These are phyloP conservation scores for Isoetes engelmannii DNA, from an alignment of 83 land plant species.

Conservation along the genomic window DNA sequence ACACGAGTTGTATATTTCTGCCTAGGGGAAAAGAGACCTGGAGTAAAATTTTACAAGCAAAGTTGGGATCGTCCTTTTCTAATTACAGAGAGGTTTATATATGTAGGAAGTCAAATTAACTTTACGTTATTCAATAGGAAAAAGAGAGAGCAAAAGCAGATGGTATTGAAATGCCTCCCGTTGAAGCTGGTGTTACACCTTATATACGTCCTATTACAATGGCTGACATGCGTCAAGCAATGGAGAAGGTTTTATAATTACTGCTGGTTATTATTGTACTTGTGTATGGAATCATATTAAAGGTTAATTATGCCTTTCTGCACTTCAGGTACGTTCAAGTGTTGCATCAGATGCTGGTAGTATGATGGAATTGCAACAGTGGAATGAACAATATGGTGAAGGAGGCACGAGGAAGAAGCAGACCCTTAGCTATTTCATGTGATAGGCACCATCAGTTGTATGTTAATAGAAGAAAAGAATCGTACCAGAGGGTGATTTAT, in stretches of 20 bases:
- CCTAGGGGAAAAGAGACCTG: background rate
- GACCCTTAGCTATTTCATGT: conserved; percentile 26
- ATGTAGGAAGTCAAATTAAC: background rate
- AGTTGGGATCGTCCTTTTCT: too few species aligned
- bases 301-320: too few species aligned
- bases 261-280: too few species aligned
- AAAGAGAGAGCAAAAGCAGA: conserved; percentile 51
- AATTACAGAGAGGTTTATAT: too few species aligned
- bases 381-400: conserved; percentile 41
- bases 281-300: too few species aligned
- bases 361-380: conserved; percentile 31
- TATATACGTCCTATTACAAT: conserved; percentile 67
- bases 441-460: too few species aligned
- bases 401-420: conserved; percentile 30
- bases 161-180: conserved; percentile 33
- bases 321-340: conserved; percentile 30
- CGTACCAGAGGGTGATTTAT: too few species aligned
- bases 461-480: too few species aligned
- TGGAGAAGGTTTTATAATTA: conserved; percentile 46
- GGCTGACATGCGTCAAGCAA: conserved; percentile 76
- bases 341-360: conserved; percentile 31
- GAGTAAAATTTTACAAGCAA: background rate
- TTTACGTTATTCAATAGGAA: conserved; percentile 71
- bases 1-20: background rate
- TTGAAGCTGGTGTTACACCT: conserved; percentile 38